Evolutionary conservation across 345 rosid species (phyloP).

Genomic region (Triadica sebifera): DNA sequence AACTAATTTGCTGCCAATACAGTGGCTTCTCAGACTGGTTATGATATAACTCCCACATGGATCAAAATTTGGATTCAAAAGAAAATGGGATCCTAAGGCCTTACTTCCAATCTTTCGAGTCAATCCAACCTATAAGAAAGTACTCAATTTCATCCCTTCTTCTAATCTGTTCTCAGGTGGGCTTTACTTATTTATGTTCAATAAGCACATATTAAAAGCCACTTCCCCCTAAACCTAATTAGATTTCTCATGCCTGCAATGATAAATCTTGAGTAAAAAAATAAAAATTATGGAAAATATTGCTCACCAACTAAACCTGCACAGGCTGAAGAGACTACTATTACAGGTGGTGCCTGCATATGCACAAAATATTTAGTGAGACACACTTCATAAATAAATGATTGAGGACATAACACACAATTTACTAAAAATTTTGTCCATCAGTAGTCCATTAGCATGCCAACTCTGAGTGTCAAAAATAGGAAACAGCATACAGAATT

Average conservation of each 20-base stretch:
- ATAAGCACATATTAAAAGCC: background rate
- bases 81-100: background rate
- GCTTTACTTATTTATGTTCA: background rate
- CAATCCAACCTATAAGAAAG: no score
- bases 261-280: background rate
- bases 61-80: background rate
- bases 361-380: constrained; percentile 8
- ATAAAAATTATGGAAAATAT: background rate
- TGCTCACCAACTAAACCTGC: constrained; percentile 80
- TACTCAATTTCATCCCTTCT: background rate
- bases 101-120: no score
- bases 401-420: background rate
- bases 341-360: constrained; percentile 91
- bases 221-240: background rate
- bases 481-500: background rate
- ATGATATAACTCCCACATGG: background rate
- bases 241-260: background rate
- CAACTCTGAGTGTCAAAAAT: background rate
- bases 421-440: background rate
- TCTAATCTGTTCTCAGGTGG: background rate
- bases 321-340: constrained; percentile 87
- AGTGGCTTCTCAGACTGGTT: background rate
- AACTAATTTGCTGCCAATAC: background rate
- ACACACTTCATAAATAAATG: background rate
- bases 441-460: background rate